Conservation (phyloP, 495 filamentous ascomycete species). For the Parachaetomium inaequale region DNA sequence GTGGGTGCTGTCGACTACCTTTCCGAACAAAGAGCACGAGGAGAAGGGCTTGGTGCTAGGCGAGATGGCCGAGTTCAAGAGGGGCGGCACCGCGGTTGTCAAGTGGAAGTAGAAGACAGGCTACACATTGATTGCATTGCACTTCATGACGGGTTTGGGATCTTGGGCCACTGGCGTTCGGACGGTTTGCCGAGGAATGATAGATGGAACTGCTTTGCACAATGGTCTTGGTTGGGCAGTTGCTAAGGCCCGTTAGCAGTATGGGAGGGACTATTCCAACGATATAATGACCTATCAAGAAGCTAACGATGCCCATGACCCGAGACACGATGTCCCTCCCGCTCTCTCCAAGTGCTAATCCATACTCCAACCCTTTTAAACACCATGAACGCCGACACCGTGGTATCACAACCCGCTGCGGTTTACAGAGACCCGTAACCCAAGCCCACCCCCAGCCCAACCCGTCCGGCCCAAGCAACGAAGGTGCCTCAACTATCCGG, state of each 20-base stretch:
- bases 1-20: slow-evolving; percentile 90
- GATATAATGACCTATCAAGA: background rate
- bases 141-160: background rate
- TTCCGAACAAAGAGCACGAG: slow-evolving; percentile 87
- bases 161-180: background rate
- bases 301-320: background rate
- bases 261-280: background rate
- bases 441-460: background rate
- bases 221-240: background rate
- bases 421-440: background rate
- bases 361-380: slow-evolving; percentile 17
- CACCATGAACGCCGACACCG: slow-evolving; percentile 23
- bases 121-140: background rate
- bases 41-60: slow-evolving; percentile 67
- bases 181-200: background rate
- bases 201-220: background rate
- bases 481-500: background rate
- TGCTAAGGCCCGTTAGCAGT: background rate
- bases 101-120: slow-evolving; percentile 57
- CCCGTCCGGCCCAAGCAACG: background rate
- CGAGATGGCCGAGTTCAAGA: slow-evolving; percentile 79
- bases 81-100: slow-evolving; percentile 76
- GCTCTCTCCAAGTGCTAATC: slow-evolving; percentile 2
- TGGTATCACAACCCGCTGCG: slow-evolving; percentile 23
- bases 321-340: background rate